A percentile compares a stretch with the other conserved stretches of the same genome.
phyloP scores from a whole-genome alignment of 2,329 filamentous ascomycete species.

The Penicillium hesseltinei region DNA sequence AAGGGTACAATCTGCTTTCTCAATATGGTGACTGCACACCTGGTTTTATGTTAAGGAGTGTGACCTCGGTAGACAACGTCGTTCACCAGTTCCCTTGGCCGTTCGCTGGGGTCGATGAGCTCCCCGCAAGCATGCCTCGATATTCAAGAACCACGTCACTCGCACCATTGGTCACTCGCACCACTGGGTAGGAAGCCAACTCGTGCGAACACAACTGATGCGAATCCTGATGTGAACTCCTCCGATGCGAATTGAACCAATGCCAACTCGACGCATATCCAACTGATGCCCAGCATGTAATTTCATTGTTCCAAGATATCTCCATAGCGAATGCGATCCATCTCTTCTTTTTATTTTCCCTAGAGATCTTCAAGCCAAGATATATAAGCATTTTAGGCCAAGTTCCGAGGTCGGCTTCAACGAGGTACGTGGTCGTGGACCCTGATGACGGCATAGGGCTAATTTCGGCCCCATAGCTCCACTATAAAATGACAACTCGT shows the following conservation, averaged over 20 bases:
- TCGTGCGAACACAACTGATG: neutral
- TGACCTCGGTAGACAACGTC: neutral
- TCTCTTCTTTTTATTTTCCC: neutral
- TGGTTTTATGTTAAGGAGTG: neutral
- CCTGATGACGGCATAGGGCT: slow-evolving; percentile 3
- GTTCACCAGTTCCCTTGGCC: neutral
- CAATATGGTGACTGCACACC: neutral
- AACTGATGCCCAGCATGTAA: neutral
- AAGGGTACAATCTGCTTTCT: neutral
- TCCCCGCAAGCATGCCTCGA: neutral
- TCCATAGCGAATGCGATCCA: neutral
- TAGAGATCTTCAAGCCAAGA: neutral
- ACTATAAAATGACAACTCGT: neutral
- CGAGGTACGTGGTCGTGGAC: neutral
- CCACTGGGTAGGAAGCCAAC: neutral
- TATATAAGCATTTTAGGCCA: neutral
- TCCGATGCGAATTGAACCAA: neutral
- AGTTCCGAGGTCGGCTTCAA: neutral
- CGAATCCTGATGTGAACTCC: neutral
- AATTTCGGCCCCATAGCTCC: neutral
- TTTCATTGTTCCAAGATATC: neutral
- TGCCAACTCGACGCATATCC: neutral
- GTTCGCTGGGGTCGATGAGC: neutral
- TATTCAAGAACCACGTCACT: neutral
- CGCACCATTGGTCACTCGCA: neutral